Evolutionary conservation across 257 asterid species (phyloP), one percentile per base, ranked within the genome.

Genomic region (Avicennia marina): DNA sequence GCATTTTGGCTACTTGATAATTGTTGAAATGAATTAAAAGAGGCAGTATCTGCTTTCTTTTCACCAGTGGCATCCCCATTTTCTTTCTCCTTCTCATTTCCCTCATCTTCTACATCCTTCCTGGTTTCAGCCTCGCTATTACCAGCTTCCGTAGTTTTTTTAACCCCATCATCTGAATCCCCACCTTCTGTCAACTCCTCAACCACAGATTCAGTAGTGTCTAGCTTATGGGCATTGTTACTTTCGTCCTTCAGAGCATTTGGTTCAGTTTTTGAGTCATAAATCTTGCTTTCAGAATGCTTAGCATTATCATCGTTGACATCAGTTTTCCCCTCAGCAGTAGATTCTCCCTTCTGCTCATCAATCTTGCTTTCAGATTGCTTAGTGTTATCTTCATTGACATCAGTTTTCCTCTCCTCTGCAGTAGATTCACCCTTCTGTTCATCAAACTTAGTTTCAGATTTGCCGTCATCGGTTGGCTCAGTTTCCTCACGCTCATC

Each of bases 1-100:
- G 98, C 96, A 59, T 86, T 91, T 68, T 80, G 96, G 72, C 65
- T 74, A 56, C 95, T 83, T 9, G 96, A 88, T 40, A 83, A 88
- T 46, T 78, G 87, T 36, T 67, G 85, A 65, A 91, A 91, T 18
- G 95, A 91, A 75, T 87, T 77, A 63, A 91, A 85, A 19, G 86
- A 62, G 62, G 75, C 71, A 46, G 80, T 34, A 54, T 81, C 90
- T 11, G 64, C 62, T 58, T 73, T 73, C 70, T 78, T 84, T 18
- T 66, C 84, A 53, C 32, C 60, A 66, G 56, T 55, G 47, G 27
- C 72, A 39, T 63, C 60, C n/a, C 58, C 79, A 13, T 48, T 72
- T 20, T 63, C 77, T 6, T 58, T 53, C 9, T 78, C 69, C 54
- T 75, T 65, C 3, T 63, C 78, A 29, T 75, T 75, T 38, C 17